phyloP scores from a whole-genome alignment of 2,329 filamentous ascomycete species.

The Penicillium sclerotiorum region DNA sequence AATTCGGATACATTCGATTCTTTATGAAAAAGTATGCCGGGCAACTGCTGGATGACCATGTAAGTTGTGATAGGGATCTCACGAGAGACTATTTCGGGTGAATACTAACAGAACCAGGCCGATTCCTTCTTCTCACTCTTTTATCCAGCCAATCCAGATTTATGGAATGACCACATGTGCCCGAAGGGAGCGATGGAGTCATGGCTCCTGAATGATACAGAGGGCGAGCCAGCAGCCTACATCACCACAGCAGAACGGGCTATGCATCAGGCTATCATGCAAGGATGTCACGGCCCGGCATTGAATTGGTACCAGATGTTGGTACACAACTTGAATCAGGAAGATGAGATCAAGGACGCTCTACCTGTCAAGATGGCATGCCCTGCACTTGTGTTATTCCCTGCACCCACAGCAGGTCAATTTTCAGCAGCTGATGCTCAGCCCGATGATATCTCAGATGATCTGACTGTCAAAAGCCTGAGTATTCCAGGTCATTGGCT shows the following conservation, averaged over 20 bases:
- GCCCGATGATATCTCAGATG: conserved; percentile 17
- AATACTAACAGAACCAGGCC: conserved; percentile 10
- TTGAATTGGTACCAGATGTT: conserved; percentile 30
- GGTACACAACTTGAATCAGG: conserved; percentile 23
- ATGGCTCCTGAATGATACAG: conserved; percentile 24
- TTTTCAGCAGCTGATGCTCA: conserved; percentile 13
- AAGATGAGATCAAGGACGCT: conserved; percentile 21
- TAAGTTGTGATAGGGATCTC: conserved; percentile 9
- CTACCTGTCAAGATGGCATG: conserved; percentile 18
- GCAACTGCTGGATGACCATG: conserved; percentile 25
- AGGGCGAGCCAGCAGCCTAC: conserved; percentile 18
- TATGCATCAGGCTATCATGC: conserved; percentile 24
- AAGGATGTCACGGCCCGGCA: conserved; percentile 19
- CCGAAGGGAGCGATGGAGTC: conserved; percentile 23
- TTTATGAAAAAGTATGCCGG: conserved; percentile 18
- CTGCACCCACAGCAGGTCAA: conserved; percentile 12
- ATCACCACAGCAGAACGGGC: conserved; percentile 23
- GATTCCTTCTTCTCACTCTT: conserved; percentile 30
- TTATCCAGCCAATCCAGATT: conserved; percentile 21
- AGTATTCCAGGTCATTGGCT: conserved; percentile 28
- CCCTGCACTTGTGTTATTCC: conserved; percentile 23
- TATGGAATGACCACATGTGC: conserved; percentile 24
- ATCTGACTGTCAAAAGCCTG: conserved; percentile 21
- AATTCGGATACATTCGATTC: conserved; percentile 28
- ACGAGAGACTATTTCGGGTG: no score